Conservation (phyloP, 2,329 filamentous ascomycete species). For the Pseudocercospora pini-densiflorae region DNA sequence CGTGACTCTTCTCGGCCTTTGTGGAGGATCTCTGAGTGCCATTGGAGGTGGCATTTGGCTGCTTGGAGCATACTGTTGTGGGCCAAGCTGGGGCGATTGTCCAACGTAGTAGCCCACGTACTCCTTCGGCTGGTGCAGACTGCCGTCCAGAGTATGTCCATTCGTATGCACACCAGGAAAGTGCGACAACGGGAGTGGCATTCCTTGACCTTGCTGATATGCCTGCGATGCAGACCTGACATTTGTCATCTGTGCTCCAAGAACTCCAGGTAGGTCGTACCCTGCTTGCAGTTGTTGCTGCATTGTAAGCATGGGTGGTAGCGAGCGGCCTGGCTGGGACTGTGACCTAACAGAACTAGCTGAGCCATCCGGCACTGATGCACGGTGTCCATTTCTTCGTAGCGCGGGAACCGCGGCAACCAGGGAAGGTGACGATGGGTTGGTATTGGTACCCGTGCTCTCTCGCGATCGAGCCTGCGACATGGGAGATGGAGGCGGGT, state of each 20-base stretch:
- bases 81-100: conserved; percentile 47
- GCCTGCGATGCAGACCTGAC: conserved; percentile 33
- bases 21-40: conserved; percentile 45
- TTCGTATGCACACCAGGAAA: conserved; percentile 28
- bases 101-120: conserved; percentile 56
- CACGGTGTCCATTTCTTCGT: conserved; percentile 48
- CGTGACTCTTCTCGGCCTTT: conserved; percentile 48
- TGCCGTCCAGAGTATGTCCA: conserved; percentile 35
- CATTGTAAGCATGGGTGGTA: conserved; percentile 45
- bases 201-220: conserved; percentile 32
- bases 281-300: conserved; percentile 44
- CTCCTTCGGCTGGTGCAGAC: conserved; percentile 50
- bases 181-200: conserved; percentile 32
- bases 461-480: conserved; percentile 46
- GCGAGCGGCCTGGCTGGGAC: conserved; percentile 53
- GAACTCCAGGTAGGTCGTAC: conserved; percentile 44
- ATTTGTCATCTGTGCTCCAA: conserved; percentile 40
- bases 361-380: conserved; percentile 49
- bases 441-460: conserved; percentile 46
- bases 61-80: conserved; percentile 37
- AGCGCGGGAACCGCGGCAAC: conserved; percentile 49
- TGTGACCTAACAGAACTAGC: conserved; percentile 51
- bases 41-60: conserved; percentile 41
- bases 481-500: conserved; percentile 45
- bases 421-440: conserved; percentile 55